Evolutionary conservation across 768 basidiomycete species (phyloP), one percentile per base, ranked within the genome.

Genomic region (Brasilioporus rufonigricans): DNA sequence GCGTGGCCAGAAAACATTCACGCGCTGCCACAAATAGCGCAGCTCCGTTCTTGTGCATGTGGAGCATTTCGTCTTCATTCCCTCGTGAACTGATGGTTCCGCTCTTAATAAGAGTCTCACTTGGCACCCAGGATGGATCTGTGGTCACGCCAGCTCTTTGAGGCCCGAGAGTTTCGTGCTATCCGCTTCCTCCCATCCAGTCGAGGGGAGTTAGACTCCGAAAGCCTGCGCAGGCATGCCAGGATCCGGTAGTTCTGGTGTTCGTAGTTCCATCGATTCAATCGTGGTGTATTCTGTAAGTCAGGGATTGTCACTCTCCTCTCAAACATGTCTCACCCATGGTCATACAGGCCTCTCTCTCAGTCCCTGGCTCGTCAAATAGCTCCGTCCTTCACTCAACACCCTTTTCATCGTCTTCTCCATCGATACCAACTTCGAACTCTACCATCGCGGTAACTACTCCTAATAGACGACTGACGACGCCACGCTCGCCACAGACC

Each of bases 61-160:
- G 61, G 48, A 45, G n/a, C 41, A 32, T 32, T 4, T 45, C 32
- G 44, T 32, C 55, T 29, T 21, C 18, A 41, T 62, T 62, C 55
- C 52, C 56, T 59, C 47, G 44, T 21, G 7, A 49, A 24, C 31
- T 16, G 29, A 54, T 44, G 50, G 39, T 32, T 44, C 59, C 31
- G 40, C 39, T 41, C 55, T 36, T 53, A 47, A 50, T 60, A 64
- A 62, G 32, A 33, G 44, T 32, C 7, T 32, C 36, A 0, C 47
- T 53, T 23, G 43, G 36, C 13, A 5, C 41, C 16, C 45, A 35
- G 33, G 26, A 48, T 48, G 33, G 21, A 41, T 27, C 41, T 44
- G 36, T 53, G 57, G 38, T 26, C 45, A 16, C 43, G 1, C 39
- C 21, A 26, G 40, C 10, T 26, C 27, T 50, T 50, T 41, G 27